phyloP scores from a whole-genome alignment of 805 yeast species.

The Torulaspora delbrueckii region DNA sequence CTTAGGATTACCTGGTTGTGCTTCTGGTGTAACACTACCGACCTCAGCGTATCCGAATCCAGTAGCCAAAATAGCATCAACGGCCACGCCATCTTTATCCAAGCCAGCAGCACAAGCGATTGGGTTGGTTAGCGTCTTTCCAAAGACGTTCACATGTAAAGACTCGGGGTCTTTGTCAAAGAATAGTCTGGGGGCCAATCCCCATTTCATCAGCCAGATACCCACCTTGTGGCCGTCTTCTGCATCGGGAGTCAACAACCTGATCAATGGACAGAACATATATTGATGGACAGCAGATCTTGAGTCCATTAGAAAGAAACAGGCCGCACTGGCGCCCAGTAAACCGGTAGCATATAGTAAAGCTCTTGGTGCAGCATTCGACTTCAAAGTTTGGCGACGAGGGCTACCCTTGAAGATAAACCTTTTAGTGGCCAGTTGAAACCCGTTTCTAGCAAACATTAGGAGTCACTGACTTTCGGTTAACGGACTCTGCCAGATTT shows the following conservation, averaged over 20 bases:
- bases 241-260: constrained; percentile 64
- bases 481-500: background rate
- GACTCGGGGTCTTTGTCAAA: constrained; percentile 48
- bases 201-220: constrained; percentile 60
- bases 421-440: constrained; percentile 12
- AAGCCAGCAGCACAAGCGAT: constrained; percentile 94
- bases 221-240: constrained; percentile 82
- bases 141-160: constrained; percentile 61
- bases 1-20: constrained; percentile 92
- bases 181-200: constrained; percentile 58
- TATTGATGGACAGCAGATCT: constrained; percentile 81
- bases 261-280: constrained; percentile 68
- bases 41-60: constrained; percentile 91
- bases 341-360: constrained; percentile 24
- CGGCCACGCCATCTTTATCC: constrained; percentile 89
- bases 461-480: background rate
- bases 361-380: constrained; percentile 20
- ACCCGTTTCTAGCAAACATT: constrained; percentile 13
- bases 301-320: constrained; percentile 63
- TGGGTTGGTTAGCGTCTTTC: constrained; percentile 62
- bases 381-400: constrained; percentile 14
- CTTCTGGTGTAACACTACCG: constrained; percentile 87
- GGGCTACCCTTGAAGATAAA: constrained; percentile 6
- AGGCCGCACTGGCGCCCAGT: constrained; percentile 39
- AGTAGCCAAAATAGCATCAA: constrained; percentile 67